Evolutionary conservation across 148 eudicot species (phyloP).

Genomic region (Chenopodium formosanum): DNA sequence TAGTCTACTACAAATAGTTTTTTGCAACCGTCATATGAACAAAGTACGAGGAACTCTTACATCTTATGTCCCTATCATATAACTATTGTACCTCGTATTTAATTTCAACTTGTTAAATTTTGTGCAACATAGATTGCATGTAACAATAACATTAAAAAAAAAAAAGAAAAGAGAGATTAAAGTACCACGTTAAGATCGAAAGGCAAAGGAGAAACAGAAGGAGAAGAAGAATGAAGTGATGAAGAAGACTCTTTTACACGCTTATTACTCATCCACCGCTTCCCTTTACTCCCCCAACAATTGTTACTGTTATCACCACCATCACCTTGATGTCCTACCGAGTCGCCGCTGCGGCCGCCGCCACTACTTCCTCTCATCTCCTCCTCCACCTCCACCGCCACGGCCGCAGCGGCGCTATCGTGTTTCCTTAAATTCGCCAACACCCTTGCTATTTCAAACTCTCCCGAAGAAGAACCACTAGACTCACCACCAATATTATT

Average conservation of each 20-base stretch:
- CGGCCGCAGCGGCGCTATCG: not conserved
- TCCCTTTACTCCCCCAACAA: conserved; percentile 32
- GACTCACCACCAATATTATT: not conserved
- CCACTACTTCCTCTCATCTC: not conserved
- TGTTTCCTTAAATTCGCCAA: conserved; percentile 35
- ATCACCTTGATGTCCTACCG: not conserved
- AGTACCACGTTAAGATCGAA: conserved; percentile 45
- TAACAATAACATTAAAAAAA: not conserved
- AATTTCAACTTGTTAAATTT: too few species aligned
- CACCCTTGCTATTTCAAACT: conserved; percentile 52
- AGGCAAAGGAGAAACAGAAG: conserved; percentile 27
- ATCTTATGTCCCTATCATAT: too few species aligned
- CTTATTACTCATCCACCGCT: conserved; percentile 10
- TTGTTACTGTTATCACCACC: conserved; percentile 5
- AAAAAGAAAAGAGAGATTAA: not conserved
- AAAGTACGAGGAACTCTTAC: too few species aligned
- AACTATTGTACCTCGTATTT: too few species aligned
- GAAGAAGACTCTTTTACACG: conserved; percentile 27
- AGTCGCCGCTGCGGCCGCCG: conserved; percentile 8
- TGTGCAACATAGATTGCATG: not conserved
- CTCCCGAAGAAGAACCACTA: conserved; percentile 18
- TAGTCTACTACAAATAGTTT: too few species aligned
- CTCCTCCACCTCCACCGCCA: conserved; percentile 1
- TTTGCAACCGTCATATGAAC: too few species aligned
- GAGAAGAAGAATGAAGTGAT: conserved; percentile 11